A percentile compares a stretch with the other conserved stretches of the same genome.
Evolutionary conservation across 768 basidiomycete genomes (phyloP).

Genomic region (Mycena olivaceomarginata): DNA sequence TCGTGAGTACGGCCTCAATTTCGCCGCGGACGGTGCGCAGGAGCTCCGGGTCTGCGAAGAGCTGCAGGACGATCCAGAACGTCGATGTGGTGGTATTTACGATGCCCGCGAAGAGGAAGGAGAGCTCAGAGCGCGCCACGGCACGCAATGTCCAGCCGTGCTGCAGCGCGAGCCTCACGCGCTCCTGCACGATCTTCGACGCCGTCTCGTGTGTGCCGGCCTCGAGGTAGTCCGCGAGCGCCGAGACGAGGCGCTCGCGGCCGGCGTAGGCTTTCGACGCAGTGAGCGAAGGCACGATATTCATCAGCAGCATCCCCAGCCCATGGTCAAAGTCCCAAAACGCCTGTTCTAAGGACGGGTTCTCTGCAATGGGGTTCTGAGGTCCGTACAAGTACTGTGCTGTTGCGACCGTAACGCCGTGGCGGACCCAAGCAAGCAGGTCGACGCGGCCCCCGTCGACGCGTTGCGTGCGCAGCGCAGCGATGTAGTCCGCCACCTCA

Average conservation of each 20-base stretch:
- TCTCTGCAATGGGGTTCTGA: slow-evolving; percentile 32
- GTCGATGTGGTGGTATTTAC: slow-evolving; percentile 40
- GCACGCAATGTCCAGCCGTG: slow-evolving; percentile 34
- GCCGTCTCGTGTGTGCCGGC: slow-evolving; percentile 34
- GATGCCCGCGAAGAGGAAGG: slow-evolving; percentile 43
- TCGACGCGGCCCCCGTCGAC: slow-evolving; percentile 26
- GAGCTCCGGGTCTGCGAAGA: slow-evolving; percentile 31
- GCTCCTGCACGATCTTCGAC: slow-evolving; percentile 30
- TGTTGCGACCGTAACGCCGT: slow-evolving; percentile 35
- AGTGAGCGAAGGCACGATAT: slow-evolving; percentile 26
- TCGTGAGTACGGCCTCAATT: slow-evolving; percentile 19
- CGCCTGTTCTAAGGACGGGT: slow-evolving; percentile 32
- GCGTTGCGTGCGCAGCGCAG: neutral
- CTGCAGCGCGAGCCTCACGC: slow-evolving; percentile 35
- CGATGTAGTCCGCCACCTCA: slow-evolving; percentile 9
- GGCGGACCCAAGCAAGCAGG: slow-evolving; percentile 36
- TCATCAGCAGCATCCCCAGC: slow-evolving; percentile 32
- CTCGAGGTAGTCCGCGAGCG: slow-evolving; percentile 36
- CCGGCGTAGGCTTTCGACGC: slow-evolving; percentile 28
- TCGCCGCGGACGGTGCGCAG: slow-evolving; percentile 34
- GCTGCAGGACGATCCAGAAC: slow-evolving; percentile 38
- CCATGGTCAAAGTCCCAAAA: slow-evolving; percentile 44
- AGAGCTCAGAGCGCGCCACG: slow-evolving; percentile 39
- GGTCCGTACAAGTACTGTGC: slow-evolving; percentile 38
- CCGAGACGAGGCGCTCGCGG: slow-evolving; percentile 31